Base-by-base conservation (phyloP, 192 early-diverging fungal species). In the Mortierella antarctica region DNA sequence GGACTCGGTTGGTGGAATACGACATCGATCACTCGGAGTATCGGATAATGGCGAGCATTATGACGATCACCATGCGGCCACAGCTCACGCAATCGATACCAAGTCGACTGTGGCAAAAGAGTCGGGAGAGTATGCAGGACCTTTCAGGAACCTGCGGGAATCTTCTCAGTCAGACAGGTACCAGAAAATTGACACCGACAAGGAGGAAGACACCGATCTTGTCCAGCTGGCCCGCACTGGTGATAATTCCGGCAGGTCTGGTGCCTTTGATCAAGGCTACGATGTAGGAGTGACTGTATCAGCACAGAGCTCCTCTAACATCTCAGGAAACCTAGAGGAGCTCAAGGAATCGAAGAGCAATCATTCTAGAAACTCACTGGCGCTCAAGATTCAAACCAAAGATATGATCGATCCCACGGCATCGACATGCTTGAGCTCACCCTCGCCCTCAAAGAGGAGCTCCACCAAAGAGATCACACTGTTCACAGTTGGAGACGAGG, bases 401-500 rank as follows among this genome's bases (percentile, higher is more conserved):
- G 77, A 80, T 18, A 10, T 51, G 1, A 31, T 58, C 4, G 77
- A 63, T 7, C n/a, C 57, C 12, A 52, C 66, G 0, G 48, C 67
- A 10, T 11, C 18, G 3, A 46, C 49, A 0, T 62, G 20, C 44
- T 58, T 46, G 15, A 62, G 44, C 15, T 42, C 70, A 3, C n/a
- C 57, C 0, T 41, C 57, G 5, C 1, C 15, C 4, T 64, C 60
- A 1, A 62, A 40, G n/a, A 61, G 45, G 8, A 63, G 55, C 54
- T 72, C 65, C 0, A 72, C 77, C 4, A 42, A 52, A 9, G 70
- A 72, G 6, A 80, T 80, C 65, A 71, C 50, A 58, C 51, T 80
- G 3, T 80, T 80, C 58, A 80, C 70, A 20, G 77, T 80, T n/a
- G 77, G 70, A 13, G 70, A 63, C 45, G 55, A 71, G 44, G 53